Percentiles rank a stretch among this genome's conserved stretches.
phyloP scores from a whole-genome alignment of 1,284 basidiomycete species.

The Rhodotorula mucilaginosa region DNA sequence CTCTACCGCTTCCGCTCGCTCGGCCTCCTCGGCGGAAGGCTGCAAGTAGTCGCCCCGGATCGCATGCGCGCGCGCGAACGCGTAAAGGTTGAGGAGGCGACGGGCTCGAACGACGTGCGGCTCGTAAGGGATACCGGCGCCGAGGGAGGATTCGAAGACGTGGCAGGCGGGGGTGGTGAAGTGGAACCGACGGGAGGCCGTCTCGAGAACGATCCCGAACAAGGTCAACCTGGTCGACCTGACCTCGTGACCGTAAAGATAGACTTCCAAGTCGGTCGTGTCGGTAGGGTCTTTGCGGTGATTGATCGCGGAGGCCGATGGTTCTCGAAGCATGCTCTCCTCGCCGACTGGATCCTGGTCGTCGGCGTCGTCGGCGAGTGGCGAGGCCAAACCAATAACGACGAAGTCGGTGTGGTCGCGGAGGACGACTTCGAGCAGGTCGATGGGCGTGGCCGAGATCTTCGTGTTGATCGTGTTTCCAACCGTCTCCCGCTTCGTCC shows the following conservation, averaged over 20 bases:
- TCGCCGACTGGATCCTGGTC: neutral
- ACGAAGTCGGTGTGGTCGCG: neutral
- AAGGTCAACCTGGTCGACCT: neutral
- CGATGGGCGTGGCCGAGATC: neutral
- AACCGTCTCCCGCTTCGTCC: neutral
- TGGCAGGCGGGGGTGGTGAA: neutral
- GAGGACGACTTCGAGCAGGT: neutral
- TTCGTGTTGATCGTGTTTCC: neutral
- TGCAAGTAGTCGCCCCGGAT: slow-evolving; percentile 1
- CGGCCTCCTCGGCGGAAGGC: neutral
- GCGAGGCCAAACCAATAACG: neutral
- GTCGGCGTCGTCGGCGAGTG: neutral
- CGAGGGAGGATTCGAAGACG: neutral
- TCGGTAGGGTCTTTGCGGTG: no score
- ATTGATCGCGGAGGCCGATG: neutral
- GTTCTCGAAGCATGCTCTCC: neutral
- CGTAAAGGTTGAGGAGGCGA: slow-evolving; percentile 4
- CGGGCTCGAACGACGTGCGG: neutral
- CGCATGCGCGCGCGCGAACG: neutral
- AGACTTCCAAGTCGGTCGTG: neutral
- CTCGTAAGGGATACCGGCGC: neutral
- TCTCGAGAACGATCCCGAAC: neutral
- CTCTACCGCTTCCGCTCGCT: no score
- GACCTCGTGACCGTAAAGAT: neutral
- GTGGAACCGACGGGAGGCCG: neutral